Conservation (phyloP, 768 basidiomycete genomes). For the Amanita polypyramis region DNA sequence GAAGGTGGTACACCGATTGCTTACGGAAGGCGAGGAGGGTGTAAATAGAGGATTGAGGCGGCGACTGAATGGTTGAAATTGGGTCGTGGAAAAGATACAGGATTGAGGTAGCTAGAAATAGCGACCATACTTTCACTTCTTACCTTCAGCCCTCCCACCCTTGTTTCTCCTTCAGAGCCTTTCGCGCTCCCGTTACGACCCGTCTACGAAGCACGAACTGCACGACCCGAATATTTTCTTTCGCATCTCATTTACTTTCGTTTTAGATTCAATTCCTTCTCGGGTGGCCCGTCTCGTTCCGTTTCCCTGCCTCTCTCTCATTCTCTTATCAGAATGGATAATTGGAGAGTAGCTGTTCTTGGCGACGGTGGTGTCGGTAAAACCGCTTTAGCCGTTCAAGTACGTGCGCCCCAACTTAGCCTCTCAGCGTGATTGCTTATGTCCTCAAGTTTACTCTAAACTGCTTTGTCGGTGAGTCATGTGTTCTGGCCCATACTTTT, state of each 20-base stretch:
- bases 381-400: slow-evolving; percentile 93
- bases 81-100: slow-evolving; percentile 9
- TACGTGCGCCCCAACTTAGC: slow-evolving; percentile 24
- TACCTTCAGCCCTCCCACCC: neutral
- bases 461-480: slow-evolving; percentile 83
- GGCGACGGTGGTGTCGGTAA: slow-evolving; percentile 98
- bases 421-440: slow-evolving; percentile 7
- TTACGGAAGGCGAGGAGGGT: slow-evolving; percentile 8
- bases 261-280: slow-evolving; percentile 23
- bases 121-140: slow-evolving; percentile 6
- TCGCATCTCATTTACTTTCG: slow-evolving; percentile 20
- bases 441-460: slow-evolving; percentile 76
- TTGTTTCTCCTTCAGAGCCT: slow-evolving; percentile 2
- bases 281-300: slow-evolving; percentile 1
- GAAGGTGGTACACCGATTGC: slow-evolving; percentile 4
- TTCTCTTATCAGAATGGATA: slow-evolving; percentile 57
- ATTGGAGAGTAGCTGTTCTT: slow-evolving; percentile 91
- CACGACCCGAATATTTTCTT: slow-evolving; percentile 10
- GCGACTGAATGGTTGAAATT: slow-evolving; percentile 3
- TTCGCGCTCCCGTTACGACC: slow-evolving; percentile 8
- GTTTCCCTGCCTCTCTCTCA: slow-evolving; percentile 13
- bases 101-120: slow-evolving; percentile 13
- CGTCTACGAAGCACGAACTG: slow-evolving; percentile 21
- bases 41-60: slow-evolving; percentile 6
- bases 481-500: slow-evolving; percentile 7